Conservation (phyloP, 192 early-diverging fungal species). For the Coemansia sp. region DNA sequence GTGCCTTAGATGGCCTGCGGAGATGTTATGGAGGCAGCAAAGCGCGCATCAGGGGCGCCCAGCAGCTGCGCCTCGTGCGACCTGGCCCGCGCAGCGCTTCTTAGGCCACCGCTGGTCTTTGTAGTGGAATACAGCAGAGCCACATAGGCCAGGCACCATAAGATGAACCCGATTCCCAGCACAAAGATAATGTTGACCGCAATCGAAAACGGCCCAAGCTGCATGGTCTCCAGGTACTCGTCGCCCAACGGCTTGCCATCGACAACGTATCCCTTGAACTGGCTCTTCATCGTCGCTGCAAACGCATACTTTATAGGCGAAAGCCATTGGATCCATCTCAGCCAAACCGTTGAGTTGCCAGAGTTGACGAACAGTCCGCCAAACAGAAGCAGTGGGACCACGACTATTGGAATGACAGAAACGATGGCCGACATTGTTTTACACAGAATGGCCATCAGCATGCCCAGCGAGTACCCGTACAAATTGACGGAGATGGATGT, state of each 20-base stretch:
- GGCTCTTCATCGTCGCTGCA: slow-evolving; percentile 52
- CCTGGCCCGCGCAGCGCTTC: neutral
- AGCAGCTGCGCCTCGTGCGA: slow-evolving; percentile 15
- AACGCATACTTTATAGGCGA: slow-evolving; percentile 66
- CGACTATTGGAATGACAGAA: slow-evolving; percentile 46
- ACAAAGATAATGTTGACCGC: slow-evolving; percentile 45
- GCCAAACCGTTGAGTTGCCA: slow-evolving; percentile 56
- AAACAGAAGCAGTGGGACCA: slow-evolving; percentile 60
- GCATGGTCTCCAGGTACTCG: slow-evolving; percentile 23
- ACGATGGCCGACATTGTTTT: slow-evolving; percentile 49
- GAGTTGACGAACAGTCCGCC: slow-evolving; percentile 64
- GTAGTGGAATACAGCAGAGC: slow-evolving; percentile 25
- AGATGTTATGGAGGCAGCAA: no score
- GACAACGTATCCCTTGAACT: slow-evolving; percentile 44
- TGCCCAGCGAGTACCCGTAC: slow-evolving; percentile 59
- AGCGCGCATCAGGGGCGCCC: no score
- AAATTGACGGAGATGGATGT: slow-evolving; percentile 38
- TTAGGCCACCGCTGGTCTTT: slow-evolving; percentile 8
- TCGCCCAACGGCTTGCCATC: slow-evolving; percentile 41
- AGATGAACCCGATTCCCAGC: slow-evolving; percentile 15
- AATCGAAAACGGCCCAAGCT: slow-evolving; percentile 45
- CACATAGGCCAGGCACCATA: slow-evolving; percentile 31
- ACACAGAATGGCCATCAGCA: slow-evolving; percentile 56
- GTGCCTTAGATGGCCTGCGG: no score
- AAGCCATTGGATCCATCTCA: slow-evolving; percentile 56